Evolutionary conservation across 2,329 filamentous ascomycete genomes (phyloP), one percentile per base, ranked within the genome.

Genomic region (Zasmidium citrigriseum): DNA sequence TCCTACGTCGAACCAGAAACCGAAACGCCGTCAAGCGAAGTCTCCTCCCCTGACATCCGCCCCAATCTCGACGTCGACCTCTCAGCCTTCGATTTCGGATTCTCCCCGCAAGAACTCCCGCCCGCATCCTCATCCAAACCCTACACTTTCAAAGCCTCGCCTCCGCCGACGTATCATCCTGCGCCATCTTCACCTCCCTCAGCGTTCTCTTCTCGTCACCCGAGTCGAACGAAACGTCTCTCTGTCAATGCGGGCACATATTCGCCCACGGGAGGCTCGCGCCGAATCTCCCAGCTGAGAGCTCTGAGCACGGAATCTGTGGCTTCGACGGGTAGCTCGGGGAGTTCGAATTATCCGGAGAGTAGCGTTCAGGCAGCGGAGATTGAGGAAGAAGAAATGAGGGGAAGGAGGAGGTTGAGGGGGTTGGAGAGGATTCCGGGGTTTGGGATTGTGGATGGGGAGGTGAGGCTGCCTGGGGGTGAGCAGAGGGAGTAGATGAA

Each of bases 331-430:
- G 50, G 38, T 14, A 57, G 53, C 2, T 41, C 52, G 29, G 41
- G 53, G 1, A 64, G 60, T 27, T 64, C 60, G 46, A 29, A 52
- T 3, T 64, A 62, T 54, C 57, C 60, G n/a, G 60, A 64, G 24
- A 29, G 18, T n/a, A 60, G 52, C 48, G 23, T 22, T 21, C 62
- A 64, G 29, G 62, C 62, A n/a, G 62, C 56, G 20, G 60, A 64
- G 18, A 63, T 63, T 34, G 56, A 55, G 20, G 62, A 64, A 46
- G 38, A 57, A 29, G 57, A 61, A 24, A 29, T 52, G 7, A 54
- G 62, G 25, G 62, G 62, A 23, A 49, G 62, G 49, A 14, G 54
- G 16, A 55, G 62, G 21, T 21, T 52, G 29, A 54, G 52, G 50
- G 58, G 57, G 16, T 46, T 59, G 41, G 49, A 57, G 21, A 29